Evolutionary conservation across 371 early-diverging fungal species (phyloP).

Genomic region (Chytridiales sp.): DNA sequence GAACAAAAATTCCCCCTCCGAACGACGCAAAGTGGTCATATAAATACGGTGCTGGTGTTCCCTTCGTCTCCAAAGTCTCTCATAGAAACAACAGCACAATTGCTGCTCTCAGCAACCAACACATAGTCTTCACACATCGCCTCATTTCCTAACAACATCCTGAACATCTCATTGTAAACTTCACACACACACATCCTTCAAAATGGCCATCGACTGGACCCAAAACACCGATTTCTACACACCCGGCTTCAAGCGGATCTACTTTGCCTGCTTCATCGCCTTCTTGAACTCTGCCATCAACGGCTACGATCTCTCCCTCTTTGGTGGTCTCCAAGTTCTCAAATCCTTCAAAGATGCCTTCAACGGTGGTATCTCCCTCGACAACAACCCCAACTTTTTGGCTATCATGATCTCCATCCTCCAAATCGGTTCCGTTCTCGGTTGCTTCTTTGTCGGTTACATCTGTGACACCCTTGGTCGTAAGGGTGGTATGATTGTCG

Average conservation of each 20-base stretch:
- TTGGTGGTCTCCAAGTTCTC: constrained; percentile 45
- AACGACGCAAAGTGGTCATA: too few relatives aligned
- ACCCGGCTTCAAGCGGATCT: not conserved
- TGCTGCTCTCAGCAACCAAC: too few relatives aligned
- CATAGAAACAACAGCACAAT: too few relatives aligned
- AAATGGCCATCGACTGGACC: constrained; percentile 1
- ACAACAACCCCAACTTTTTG: constrained; percentile 39
- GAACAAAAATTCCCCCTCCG: too few relatives aligned
- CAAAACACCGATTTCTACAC: not conserved
- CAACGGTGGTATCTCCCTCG: constrained; percentile 24
- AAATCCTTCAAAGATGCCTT: constrained; percentile 30
- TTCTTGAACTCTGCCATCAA: constrained; percentile 42
- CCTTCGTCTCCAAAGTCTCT: too few relatives aligned
- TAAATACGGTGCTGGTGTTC: too few relatives aligned
- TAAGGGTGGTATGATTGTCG: constrained; percentile 46
- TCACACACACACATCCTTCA: too few relatives aligned
- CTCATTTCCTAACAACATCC: too few relatives aligned
- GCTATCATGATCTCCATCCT: constrained; percentile 47
- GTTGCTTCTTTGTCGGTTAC: constrained; percentile 32
- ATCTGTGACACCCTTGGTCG: constrained; percentile 46
- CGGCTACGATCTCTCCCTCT: constrained; percentile 40
- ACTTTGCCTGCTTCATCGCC: constrained; percentile 28
- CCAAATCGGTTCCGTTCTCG: constrained; percentile 47
- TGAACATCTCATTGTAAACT: too few relatives aligned
- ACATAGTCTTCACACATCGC: too few relatives aligned